Evolutionary conservation across 805 yeast genomes (phyloP).

Genomic region (Barnettozyma populi): DNA sequence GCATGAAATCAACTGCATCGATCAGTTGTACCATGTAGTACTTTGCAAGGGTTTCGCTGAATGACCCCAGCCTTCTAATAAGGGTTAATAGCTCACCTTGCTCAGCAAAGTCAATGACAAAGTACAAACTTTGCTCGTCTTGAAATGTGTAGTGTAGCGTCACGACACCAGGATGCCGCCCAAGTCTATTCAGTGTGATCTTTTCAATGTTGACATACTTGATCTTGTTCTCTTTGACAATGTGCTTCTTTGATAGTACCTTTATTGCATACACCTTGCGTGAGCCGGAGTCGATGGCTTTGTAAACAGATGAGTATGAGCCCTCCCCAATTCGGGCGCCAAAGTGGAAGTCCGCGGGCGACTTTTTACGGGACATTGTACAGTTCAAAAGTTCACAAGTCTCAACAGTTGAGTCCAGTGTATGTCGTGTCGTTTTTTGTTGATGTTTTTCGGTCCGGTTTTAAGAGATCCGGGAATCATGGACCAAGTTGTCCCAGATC

Average conservation of each 20-base stretch:
- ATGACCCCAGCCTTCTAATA: slow-evolving; percentile 69
- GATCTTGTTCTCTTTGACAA: slow-evolving; percentile 88
- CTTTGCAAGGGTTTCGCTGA: slow-evolving; percentile 67
- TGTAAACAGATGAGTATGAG: slow-evolving; percentile 88
- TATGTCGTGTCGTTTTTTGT: neutral
- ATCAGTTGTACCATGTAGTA: slow-evolving; percentile 83
- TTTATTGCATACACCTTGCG: slow-evolving; percentile 83
- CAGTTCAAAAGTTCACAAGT: too few relatives aligned
- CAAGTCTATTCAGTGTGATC: slow-evolving; percentile 78
- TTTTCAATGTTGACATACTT: slow-evolving; percentile 96
- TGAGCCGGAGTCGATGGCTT: slow-evolving; percentile 72
- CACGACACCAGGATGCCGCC: slow-evolving; percentile 92
- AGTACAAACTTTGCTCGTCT: slow-evolving; percentile 80
- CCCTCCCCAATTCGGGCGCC: slow-evolving; percentile 90
- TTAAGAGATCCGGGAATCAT: neutral
- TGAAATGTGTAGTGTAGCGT: slow-evolving; percentile 91
- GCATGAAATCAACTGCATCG: slow-evolving; percentile 90
- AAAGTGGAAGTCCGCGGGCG: slow-evolving; percentile 74
- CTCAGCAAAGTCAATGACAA: slow-evolving; percentile 90
- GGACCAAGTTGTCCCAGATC: too few relatives aligned
- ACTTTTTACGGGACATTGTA: slow-evolving; percentile 36
- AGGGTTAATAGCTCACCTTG: slow-evolving; percentile 89
- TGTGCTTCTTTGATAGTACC: slow-evolving; percentile 85
- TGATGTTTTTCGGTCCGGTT: neutral
- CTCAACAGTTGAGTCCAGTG: neutral